Evolutionary conservation across 2,329 filamentous ascomycete genomes (phyloP), one percentile per base, ranked within the genome.

Genomic region (Monilinia vaccinii-corymbosi): DNA sequence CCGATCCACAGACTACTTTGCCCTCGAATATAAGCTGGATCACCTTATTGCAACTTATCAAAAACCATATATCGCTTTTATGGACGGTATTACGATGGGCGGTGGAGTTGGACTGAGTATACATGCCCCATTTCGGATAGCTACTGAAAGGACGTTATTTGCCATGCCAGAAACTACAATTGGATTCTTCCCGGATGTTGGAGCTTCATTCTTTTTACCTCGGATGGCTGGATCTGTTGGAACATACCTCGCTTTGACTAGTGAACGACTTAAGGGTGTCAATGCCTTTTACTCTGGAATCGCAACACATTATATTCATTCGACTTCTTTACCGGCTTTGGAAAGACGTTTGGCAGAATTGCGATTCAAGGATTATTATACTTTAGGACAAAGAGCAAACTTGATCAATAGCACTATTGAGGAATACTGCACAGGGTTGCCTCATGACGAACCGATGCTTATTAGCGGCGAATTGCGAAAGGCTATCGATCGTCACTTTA

Each of bases 101-200:
- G 94, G 94, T 60, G 94, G 94, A 66, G 94, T 97, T 57, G 94
- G 94, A 8, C 82, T 99, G 60, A 95, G 89, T 73, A 83, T 96
- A 56, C 95, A 99, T 75, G 93, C 94, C 2, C 95, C 94, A 3
- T 93, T 99, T 81, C 83, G 94, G 62, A 96, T 99, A 71, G 94
- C 94, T 42, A 99, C 94, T 3, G 94, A 99, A 76, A 88, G 87
- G 71, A 99, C 94, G 7, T 77, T 96, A 51, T 97, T 99, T 70
- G 92, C 95, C 67, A 99, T 99, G 94, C 94, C 94, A 34, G 94
- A 99, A 77, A 99, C 94, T 4, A 96, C 85, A 10, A 99, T 99
- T 71, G 94, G 94, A 44, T 97, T 97, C 80, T 99, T 99, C 80
- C 94, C 95, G 8, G 95, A 99, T 71, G 94, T 99, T 52, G 94